Conservation (phyloP, 768 basidiomycete species). For the Rubroboletus pulcherrimus region DNA sequence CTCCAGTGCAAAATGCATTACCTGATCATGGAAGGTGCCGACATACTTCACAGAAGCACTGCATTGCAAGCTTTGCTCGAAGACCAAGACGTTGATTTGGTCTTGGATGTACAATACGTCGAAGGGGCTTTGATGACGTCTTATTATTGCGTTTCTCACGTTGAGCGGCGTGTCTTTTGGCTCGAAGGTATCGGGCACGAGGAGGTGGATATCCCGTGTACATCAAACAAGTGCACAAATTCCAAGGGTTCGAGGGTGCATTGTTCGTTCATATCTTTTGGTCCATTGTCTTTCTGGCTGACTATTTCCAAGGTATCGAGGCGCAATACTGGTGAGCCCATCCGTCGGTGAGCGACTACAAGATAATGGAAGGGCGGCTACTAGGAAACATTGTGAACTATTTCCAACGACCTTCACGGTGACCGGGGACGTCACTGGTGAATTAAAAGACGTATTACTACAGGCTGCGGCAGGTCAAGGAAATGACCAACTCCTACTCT, state of each 20-base stretch:
- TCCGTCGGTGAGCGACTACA: too few relatives aligned
- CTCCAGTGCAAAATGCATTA: not conserved
- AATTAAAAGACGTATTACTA: conserved; percentile 22
- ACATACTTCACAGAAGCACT: conserved; percentile 1
- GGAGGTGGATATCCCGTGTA: conserved; percentile 19
- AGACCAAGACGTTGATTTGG: conserved; percentile 13
- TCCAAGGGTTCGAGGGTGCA: conserved; percentile 12
- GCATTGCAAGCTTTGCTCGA: conserved; percentile 6
- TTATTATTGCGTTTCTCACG: conserved; percentile 30
- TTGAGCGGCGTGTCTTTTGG: conserved; percentile 29
- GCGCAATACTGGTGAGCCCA: conserved; percentile 28
- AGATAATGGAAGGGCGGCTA: not conserved
- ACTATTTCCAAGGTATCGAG: conserved; percentile 21
- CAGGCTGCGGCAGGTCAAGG: conserved; percentile 30
- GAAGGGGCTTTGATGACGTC: not conserved
- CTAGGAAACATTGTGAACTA: conserved; percentile 31
- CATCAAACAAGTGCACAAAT: conserved; percentile 17
- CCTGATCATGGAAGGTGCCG: conserved; percentile 13
- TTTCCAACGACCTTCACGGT: conserved; percentile 25
- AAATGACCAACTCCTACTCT: not conserved
- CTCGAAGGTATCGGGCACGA: conserved; percentile 22
- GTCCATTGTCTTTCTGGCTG: not conserved
- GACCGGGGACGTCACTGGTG: conserved; percentile 14
- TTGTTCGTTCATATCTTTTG: conserved; percentile 18
- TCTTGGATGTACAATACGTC: conserved; percentile 12